A percentile compares a stretch with the other conserved stretches of the same genome.
Evolutionary conservation across 345 rosid genomes (phyloP).

Genomic region (Erodium maritimum): DNA sequence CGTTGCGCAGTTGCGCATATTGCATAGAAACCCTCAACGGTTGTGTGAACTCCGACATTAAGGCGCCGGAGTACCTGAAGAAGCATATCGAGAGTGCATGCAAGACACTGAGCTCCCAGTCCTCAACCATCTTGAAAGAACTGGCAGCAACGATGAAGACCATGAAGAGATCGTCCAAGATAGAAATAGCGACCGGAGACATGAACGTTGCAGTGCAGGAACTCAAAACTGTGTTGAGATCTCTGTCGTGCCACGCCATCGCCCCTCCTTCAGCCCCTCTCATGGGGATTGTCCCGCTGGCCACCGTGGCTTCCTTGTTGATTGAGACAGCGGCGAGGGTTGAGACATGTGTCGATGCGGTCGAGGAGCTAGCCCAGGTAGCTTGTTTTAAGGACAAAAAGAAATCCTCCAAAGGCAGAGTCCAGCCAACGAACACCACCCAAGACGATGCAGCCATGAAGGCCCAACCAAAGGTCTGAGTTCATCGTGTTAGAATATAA

Average conservation of each 20-base stretch:
- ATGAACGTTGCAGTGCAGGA: slow-evolving; percentile 48
- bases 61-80: slow-evolving; percentile 43
- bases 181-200: slow-evolving; percentile 29
- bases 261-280: slow-evolving; percentile 10
- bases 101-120: slow-evolving; percentile 25
- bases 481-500: no score
- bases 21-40: slow-evolving; percentile 47
- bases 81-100: slow-evolving; percentile 28
- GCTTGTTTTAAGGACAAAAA: slow-evolving; percentile 41
- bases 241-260: slow-evolving; percentile 19
- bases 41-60: slow-evolving; percentile 30
- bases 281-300: slow-evolving; percentile 44
- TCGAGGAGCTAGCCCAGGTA: slow-evolving; percentile 33
- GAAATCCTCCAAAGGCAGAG: not conserved
- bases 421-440: not conserved
- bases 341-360: slow-evolving; percentile 32
- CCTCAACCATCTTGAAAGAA: slow-evolving; percentile 40
- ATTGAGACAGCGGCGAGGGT: slow-evolving; percentile 44
- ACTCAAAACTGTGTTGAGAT: slow-evolving; percentile 38
- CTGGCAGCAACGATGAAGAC: slow-evolving; percentile 27
- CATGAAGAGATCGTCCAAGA: slow-evolving; percentile 34
- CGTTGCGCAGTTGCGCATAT: slow-evolving; percentile 52
- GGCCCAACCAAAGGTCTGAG: slow-evolving; percentile 12
- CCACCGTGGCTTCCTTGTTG: slow-evolving; percentile 44
- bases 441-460: slow-evolving; percentile 3